Evolutionary conservation across 805 yeast species (phyloP).

Genomic region (Pichia ethanolica): DNA sequence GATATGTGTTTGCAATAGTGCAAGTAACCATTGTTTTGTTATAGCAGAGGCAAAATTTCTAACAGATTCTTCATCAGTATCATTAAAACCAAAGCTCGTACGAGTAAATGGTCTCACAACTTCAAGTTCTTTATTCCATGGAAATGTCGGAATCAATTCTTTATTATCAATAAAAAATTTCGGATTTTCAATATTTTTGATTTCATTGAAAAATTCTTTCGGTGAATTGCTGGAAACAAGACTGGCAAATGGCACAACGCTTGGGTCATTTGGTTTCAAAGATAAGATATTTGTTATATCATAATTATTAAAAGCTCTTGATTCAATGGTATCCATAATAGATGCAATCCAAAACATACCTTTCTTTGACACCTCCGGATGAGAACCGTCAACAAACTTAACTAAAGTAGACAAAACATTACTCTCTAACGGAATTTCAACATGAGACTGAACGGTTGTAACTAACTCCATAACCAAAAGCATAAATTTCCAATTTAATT

Average conservation of each 20-base stretch:
- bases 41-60: slow-evolving; percentile 37
- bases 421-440: slow-evolving; percentile 39
- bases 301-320: slow-evolving; percentile 27
- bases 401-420: slow-evolving; percentile 38
- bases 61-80: slow-evolving; percentile 37
- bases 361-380: slow-evolving; percentile 57
- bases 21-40: slow-evolving; percentile 51
- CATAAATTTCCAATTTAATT: slow-evolving; percentile 50
- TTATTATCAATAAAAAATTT: slow-evolving; percentile 51
- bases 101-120: slow-evolving; percentile 35
- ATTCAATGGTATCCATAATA: slow-evolving; percentile 29
- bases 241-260: slow-evolving; percentile 9
- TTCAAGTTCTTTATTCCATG: slow-evolving; percentile 56
- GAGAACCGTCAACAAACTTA: slow-evolving; percentile 46
- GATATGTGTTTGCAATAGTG: slow-evolving; percentile 43
- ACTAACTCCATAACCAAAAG: slow-evolving; percentile 43
- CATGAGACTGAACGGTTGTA: slow-evolving; percentile 44
- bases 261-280: slow-evolving; percentile 23
- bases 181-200: slow-evolving; percentile 41
- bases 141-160: slow-evolving; percentile 58
- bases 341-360: slow-evolving; percentile 55
- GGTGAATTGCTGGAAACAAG: slow-evolving; percentile 17
- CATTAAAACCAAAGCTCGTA: slow-evolving; percentile 27
- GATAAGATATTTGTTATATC: slow-evolving; percentile 35
- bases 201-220: slow-evolving; percentile 41